phyloP scores from a whole-genome alignment of 139 green algal species.

The Chlorella sp. region DNA sequence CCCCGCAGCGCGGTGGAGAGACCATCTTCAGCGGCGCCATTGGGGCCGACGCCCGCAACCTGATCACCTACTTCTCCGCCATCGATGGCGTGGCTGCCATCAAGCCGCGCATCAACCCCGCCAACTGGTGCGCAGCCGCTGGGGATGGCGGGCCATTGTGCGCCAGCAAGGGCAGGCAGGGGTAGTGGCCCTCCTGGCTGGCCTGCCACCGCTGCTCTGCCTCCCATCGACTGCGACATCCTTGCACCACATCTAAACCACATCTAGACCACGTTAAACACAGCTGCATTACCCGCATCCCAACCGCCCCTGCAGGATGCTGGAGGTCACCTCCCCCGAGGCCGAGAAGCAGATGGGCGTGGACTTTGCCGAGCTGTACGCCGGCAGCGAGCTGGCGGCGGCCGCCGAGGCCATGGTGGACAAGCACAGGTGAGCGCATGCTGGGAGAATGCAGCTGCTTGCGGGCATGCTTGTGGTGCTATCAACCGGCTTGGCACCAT shows the following conservation, averaged over 20 bases:
- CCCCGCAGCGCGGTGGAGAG: constrained; percentile 54
- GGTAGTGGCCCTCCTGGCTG: no score
- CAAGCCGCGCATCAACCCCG: constrained; percentile 16
- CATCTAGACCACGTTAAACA: no score
- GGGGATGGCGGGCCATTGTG: no score
- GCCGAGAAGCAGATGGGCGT: not conserved
- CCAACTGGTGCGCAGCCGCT: constrained; percentile 1
- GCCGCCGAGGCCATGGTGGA: constrained; percentile 2
- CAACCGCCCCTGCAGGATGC: constrained; percentile 44
- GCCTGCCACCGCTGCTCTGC: no score
- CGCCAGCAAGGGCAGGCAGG: no score
- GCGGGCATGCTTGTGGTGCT: no score
- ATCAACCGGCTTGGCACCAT: no score
- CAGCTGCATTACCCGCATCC: no score
- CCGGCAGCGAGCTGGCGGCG: constrained; percentile 1
- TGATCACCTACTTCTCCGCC: constrained; percentile 63
- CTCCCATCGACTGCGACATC: no score
- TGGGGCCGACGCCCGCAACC: constrained; percentile 21
- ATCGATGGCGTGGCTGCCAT: not conserved
- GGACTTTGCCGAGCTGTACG: constrained; percentile 45
- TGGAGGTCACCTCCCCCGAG: constrained; percentile 42
- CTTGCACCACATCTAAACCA: no score
- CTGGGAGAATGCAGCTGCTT: no score
- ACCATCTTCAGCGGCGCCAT: constrained; percentile 70
- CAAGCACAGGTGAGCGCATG: not conserved